Base-by-base conservation (phyloP, 768 basidiomycete genomes). In the Suillus americanus region DNA sequence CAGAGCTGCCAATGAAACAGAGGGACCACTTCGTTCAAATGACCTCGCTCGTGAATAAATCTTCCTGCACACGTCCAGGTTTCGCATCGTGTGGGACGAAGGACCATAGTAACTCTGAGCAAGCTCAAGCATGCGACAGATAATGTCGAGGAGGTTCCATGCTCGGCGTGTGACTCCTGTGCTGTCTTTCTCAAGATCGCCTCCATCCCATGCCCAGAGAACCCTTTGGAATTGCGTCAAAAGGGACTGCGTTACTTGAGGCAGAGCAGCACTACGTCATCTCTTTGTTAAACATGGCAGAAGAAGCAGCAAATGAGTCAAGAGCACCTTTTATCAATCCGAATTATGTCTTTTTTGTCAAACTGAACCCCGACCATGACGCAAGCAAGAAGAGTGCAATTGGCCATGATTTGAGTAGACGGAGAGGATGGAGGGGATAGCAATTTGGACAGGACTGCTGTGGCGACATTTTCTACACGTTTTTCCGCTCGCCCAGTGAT, bases 21-120 rank as follows among this genome's bases (percentile, higher is more conserved):
- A 51, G 25, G 16, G 3, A 28, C n/a, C 1, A 2, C 5, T 7
- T 25, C 28, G 14, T 28, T 51, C 3, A 3, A 28, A 18, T 28
- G 50, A 28, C 13, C 25, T 28, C 14, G 25, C 28, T 51, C 16
- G 14, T 28, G 8, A 51, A 51, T 51, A 28, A 28, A 51, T 35
- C 9, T 35, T 35, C 35, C 9, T 35, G 2, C 35, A 35, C 35
- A 35, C 35, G 35, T 35, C 35, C 46, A 48, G 46, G 13, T 25
- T 48, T 28, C 50, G 46, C 23, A 23, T 48, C 5, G 46, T 13
- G 5, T 48, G 1, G 45, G 0, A 5, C 14, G 48, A 50, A 14
- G 2, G 6, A 28, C 1, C 0, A n/a, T 12, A 12, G 14, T 8
- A 5, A 48, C 0, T 0, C 14, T 10, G 5, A 23, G 46, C 50